Evolutionary conservation across 208 protist species (phyloP), one percentile per base, ranked within the genome.

Genomic region (Acanthamoeba comandoni): DNA sequence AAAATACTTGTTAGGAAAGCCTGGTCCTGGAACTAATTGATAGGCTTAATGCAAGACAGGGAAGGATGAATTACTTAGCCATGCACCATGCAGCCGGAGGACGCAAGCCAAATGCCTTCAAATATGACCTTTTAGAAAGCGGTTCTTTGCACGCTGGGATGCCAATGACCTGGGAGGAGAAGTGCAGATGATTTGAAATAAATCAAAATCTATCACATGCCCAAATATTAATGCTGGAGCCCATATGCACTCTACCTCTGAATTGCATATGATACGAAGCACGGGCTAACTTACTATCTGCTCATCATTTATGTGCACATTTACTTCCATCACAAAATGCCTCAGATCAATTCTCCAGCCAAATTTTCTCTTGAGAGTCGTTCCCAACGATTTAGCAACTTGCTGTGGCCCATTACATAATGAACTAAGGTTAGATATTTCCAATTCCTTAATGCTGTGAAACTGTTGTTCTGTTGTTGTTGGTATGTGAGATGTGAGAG

Each of bases 281-380:
- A 43, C 35, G 35, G 35, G 35, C 35, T 43, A 43, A 43, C 35
- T 43, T 43, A 86, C 77, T 24, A 86, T 31, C 31, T 86, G 77
- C 57, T 64, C 19, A 60, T 86, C 77, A 24, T 86, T 86, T 4
- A 86, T 24, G 29, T 86, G 77, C 7, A 85, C 75, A 51, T 67
- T 85, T 26, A 86, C 77, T 35, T 86, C 77, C 15, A 60, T 86
- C 39, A 70, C 53, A 43, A 70, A 86, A 60, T 86, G 39, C 77
- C 51, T 65, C n/a, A 86, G 77, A 60, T 86, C 77, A 43, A 67
- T 49, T 31, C 22, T 31, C 77, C 77, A 86, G 9, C 77, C 77
- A 22, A 86, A 60, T 39, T 67, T 65, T n/a, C 13, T 19, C 55
- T 67, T 65, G 31, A 86, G 62, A 17, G 49, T 53, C 4, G 77